Base-by-base conservation (phyloP, 768 basidiomycete genomes). In the Suillus decipiens region DNA sequence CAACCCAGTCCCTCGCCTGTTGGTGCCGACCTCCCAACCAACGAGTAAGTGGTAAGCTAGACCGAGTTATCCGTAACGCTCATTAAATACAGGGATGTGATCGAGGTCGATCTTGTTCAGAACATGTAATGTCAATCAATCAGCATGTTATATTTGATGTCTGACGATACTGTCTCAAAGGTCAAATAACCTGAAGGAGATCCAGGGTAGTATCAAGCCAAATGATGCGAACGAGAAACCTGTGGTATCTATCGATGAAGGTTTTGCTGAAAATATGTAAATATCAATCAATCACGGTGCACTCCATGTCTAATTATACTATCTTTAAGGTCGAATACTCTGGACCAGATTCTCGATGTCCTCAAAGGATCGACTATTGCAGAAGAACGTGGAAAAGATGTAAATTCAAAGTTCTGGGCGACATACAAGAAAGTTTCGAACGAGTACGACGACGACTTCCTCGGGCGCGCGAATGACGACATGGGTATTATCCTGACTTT, bases 401-500 rank as follows among this genome's bases (percentile, higher is more conserved):
- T 6, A 12, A 22, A 7, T 15, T 61, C 60, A 24, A 47, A 39
- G 34, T 51, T 61, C 19, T 61, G 60, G 50, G 60, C 50, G 14
- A 53, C 17, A 8, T 60, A 60, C 60, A 53, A 48, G 37, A 34
- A 37, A 31, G 28, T 48, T 36, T 45, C 47, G 33, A 36, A 24
- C 5, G 47, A 60, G 6, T 36, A 51, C n/a, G 60, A 60, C n/a
- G 14, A 55, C 4, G 28, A 50, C 8, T 50, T 50, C 28, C 54
- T 55, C 12, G 22, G 11, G 22, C 54, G 12, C 7, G 54, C 36
- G 14, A 50, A 59, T 42, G 33, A 48, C 42, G 58, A 59, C 19
- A 59, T 59, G 58, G 58, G 3, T 5, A 59, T 59, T 59, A 48
- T 59, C 10, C 39, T 59, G 2, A 59, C 45, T 9, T 50, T 59